Evolutionary conservation across 257 asterid genomes (phyloP).

Genomic region (Thymus quinquecostatus): DNA sequence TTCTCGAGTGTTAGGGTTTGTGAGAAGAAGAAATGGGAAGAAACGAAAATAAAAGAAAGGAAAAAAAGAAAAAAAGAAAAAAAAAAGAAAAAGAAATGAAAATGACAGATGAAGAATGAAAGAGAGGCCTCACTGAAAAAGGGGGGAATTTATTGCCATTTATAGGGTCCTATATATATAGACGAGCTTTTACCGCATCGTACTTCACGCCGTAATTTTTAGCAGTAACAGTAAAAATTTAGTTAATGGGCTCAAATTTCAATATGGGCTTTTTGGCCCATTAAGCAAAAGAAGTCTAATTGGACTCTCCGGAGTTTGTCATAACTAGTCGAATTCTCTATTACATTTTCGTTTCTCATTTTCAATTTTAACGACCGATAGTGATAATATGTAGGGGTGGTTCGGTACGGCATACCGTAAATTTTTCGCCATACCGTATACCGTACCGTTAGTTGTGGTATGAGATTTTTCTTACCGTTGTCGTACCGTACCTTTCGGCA

Average conservation of each 20-base stretch:
- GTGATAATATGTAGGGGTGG: too few relatives aligned
- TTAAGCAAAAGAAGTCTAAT: too few relatives aligned
- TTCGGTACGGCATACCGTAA: too few relatives aligned
- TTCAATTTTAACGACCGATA: too few relatives aligned
- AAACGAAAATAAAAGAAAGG: neutral
- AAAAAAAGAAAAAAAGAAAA: neutral
- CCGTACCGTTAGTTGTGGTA: too few relatives aligned
- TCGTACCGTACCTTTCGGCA: too few relatives aligned
- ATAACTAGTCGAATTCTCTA: too few relatives aligned
- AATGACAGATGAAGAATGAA: conserved; percentile 24
- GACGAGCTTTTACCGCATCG: conserved; percentile 43
- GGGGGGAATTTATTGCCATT: conserved; percentile 33
- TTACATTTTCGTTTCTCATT: too few relatives aligned
- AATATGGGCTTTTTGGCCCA: too few relatives aligned
- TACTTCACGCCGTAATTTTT: conserved; percentile 15
- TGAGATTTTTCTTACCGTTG: too few relatives aligned
- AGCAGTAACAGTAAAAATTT: neutral
- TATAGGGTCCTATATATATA: conserved; percentile 31
- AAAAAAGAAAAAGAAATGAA: neutral
- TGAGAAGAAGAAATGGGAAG: conserved; percentile 26
- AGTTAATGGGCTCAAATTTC: neutral
- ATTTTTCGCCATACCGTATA: too few relatives aligned
- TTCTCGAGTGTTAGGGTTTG: conserved; percentile 50
- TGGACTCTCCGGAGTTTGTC: too few relatives aligned
- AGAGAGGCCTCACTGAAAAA: conserved; percentile 34